Percentiles rank a stretch among this genome's conserved stretches.
Conservation (phyloP, 345 rosid species). For the Erucastrum elatum region DNA sequence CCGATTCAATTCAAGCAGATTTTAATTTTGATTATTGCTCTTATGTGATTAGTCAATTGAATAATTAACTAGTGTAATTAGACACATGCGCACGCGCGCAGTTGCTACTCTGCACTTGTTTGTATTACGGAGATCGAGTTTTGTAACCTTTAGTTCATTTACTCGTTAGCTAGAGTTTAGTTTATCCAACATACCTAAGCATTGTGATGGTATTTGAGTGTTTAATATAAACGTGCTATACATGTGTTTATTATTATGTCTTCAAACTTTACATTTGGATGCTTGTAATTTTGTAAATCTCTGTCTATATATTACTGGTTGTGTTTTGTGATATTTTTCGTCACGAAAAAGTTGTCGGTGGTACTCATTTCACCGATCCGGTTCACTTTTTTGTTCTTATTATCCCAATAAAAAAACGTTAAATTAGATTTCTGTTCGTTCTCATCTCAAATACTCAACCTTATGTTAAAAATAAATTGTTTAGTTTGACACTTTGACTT, state of each 20-base stretch:
- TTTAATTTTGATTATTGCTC: neutral
- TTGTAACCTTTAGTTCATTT: too few relatives aligned
- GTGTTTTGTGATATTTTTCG: neutral
- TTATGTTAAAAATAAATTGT: neutral
- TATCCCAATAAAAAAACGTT: too few relatives aligned
- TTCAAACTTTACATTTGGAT: neutral
- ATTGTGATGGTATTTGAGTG: neutral
- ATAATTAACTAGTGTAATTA: neutral
- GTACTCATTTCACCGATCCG: conserved; percentile 16
- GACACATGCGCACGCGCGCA: conserved; percentile 16
- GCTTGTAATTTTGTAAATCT: neutral
- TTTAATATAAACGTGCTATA: neutral
- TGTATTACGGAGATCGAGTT: neutral
- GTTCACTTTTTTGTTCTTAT: too few relatives aligned
- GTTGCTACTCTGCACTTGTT: conserved; percentile 6
- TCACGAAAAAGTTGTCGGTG: conserved; percentile 27
- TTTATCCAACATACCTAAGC: conserved; percentile 6
- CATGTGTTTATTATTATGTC: neutral
- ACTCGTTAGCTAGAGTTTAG: conserved; percentile 6
- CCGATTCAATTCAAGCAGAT: neutral
- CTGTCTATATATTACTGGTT: neutral
- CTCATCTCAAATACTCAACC: too few relatives aligned
- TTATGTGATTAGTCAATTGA: neutral
- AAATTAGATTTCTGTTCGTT: too few relatives aligned
- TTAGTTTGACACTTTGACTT: neutral